These are phyloP conservation scores for Paraconiothyrium sp. DNA, from an alignment of 2,329 filamentous ascomycete species.

Conservation along the genomic window DNA sequence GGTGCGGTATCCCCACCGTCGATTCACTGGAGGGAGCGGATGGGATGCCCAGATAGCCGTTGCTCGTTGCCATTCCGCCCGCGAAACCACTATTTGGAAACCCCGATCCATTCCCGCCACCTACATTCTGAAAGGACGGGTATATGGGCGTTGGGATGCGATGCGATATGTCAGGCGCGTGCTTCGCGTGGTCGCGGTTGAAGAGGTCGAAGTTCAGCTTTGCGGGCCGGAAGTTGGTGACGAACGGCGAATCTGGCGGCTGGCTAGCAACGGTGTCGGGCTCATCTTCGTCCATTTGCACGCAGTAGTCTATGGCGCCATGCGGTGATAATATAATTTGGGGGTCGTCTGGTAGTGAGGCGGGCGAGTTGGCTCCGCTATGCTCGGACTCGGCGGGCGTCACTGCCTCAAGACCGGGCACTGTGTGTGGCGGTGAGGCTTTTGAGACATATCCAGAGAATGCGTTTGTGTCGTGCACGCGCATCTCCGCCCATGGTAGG, in stretches of 20 bases:
- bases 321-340: slow-evolving; percentile 32
- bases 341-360: slow-evolving; percentile 31
- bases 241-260: slow-evolving; percentile 46
- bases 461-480: slow-evolving; percentile 6
- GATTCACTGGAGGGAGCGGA: slow-evolving; percentile 16
- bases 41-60: slow-evolving; percentile 20
- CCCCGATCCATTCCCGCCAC: slow-evolving; percentile 37
- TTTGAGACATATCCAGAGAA: slow-evolving; percentile 30
- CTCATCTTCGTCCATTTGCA: slow-evolving; percentile 51
- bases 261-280: slow-evolving; percentile 43
- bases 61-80: slow-evolving; percentile 31
- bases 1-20: slow-evolving; percentile 29
- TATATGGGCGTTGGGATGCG: slow-evolving; percentile 54
- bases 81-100: slow-evolving; percentile 43
- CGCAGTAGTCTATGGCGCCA: slow-evolving; percentile 40
- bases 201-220: slow-evolving; percentile 45
- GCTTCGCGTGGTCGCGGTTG: slow-evolving; percentile 23
- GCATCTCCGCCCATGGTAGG: slow-evolving; percentile 21
- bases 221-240: slow-evolving; percentile 42
- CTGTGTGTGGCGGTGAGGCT: slow-evolving; percentile 39
- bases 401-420: slow-evolving; percentile 39
- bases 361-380: slow-evolving; percentile 38
- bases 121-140: slow-evolving; percentile 43
- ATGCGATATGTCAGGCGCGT: slow-evolving; percentile 30
- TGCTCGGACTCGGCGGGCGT: slow-evolving; percentile 44